Conservation (phyloP, 2,329 filamentous ascomycete genomes). For the Emmonsiellopsis sp. region DNA sequence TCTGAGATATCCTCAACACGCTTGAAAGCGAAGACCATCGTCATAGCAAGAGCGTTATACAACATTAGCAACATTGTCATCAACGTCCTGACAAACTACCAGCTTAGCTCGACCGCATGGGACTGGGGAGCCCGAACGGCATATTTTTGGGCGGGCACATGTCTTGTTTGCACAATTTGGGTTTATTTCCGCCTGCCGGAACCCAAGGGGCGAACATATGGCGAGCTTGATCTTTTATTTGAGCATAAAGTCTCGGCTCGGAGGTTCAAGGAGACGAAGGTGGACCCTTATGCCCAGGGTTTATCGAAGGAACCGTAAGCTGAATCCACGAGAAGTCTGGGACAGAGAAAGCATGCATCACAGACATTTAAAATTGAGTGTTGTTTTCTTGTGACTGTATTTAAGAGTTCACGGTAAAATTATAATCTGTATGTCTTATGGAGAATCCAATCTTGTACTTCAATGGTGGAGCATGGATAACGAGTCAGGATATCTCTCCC, state of each 20-base stretch:
- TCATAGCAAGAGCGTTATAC: slow-evolving; percentile 42
- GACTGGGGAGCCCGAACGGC: slow-evolving; percentile 28
- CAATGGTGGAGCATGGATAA: not conserved
- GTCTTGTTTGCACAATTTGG: slow-evolving; percentile 29
- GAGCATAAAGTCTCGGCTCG: slow-evolving; percentile 27
- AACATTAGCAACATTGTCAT: slow-evolving; percentile 41
- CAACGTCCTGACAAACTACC: slow-evolving; percentile 22
- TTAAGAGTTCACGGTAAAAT: not conserved
- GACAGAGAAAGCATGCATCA: not conserved
- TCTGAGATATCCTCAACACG: slow-evolving; percentile 46
- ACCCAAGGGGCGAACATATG: slow-evolving; percentile 32
- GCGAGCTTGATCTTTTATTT: slow-evolving; percentile 35
- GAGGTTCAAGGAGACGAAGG: slow-evolving; percentile 25
- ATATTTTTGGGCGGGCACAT: slow-evolving; percentile 35
- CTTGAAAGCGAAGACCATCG: slow-evolving; percentile 47
- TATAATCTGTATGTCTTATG: not conserved
- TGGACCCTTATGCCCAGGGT: slow-evolving; percentile 22
- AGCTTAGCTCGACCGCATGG: slow-evolving; percentile 20
- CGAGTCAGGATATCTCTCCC: not conserved
- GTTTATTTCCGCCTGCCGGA: slow-evolving; percentile 37
- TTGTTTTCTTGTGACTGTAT: not conserved
- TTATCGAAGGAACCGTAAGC: not conserved
- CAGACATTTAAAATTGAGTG: not conserved
- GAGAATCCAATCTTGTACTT: no score
- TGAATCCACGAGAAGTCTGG: not conserved